These are phyloP conservation scores for Calonectria fujianensis DNA, from an alignment of 2,329 filamentous ascomycete species.

Conservation along the genomic window DNA sequence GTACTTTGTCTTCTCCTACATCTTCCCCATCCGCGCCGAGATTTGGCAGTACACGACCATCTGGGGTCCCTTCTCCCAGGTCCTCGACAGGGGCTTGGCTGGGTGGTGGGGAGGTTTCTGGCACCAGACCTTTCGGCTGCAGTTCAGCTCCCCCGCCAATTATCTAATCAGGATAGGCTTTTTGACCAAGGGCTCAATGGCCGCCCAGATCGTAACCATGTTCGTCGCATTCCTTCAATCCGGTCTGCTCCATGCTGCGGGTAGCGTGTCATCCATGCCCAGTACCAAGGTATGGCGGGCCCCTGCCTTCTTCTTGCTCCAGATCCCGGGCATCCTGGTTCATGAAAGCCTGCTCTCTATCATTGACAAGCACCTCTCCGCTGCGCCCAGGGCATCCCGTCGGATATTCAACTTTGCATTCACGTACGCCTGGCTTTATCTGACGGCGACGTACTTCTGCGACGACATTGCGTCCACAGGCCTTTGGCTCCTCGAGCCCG, in stretches of 20 bases:
- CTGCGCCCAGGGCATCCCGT: conserved; percentile 67
- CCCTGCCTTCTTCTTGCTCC: conserved; percentile 82
- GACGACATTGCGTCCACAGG: conserved; percentile 86
- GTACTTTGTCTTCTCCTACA: conserved; percentile 67
- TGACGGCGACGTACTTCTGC: conserved; percentile 78
- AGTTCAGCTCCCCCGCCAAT: conserved; percentile 77
- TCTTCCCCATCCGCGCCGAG: conserved; percentile 71
- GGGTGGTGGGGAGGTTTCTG: conserved; percentile 92
- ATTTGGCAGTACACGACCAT: conserved; percentile 73
- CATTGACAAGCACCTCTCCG: conserved; percentile 61
- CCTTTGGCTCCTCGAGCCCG: conserved; percentile 86
- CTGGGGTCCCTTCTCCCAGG: conserved; percentile 71
- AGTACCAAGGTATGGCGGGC: conserved; percentile 71
- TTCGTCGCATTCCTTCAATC: conserved; percentile 76
- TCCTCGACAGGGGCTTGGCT: conserved; percentile 82
- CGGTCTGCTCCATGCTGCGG: conserved; percentile 81
- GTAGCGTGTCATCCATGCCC: conserved; percentile 80
- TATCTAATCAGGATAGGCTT: conserved; percentile 66
- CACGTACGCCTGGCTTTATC: conserved; percentile 79
- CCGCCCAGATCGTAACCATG: conserved; percentile 55
- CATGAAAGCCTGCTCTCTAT: conserved; percentile 68
- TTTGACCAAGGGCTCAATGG: conserved; percentile 58
- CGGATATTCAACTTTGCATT: conserved; percentile 77
- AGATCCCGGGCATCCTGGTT: conserved; percentile 78
- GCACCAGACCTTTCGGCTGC: conserved; percentile 91